Base-by-base conservation (phyloP, 2,329 filamentous ascomycete species). In the Ceratocystis cubensis region DNA sequence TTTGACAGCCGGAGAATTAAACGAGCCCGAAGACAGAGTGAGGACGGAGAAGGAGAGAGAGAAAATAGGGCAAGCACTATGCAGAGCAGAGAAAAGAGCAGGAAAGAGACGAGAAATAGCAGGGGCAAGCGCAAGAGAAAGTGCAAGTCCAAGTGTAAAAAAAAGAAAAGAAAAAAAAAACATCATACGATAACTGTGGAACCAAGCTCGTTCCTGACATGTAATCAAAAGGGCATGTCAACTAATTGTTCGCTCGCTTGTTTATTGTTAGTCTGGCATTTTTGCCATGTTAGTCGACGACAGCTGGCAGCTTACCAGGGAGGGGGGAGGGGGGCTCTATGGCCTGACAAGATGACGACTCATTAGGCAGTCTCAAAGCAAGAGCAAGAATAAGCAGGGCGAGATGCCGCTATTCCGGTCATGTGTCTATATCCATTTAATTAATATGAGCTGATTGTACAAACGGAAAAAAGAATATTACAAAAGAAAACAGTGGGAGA, bases 1-100 rank as follows among this genome's bases (percentile, higher is more conserved):
- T 22, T 57, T 57, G 53, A 57, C 53, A 57, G 53, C 33, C 53
- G 53, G 53, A 33, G 53, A 57, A 57, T 57, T 57, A 57, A 30
- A 57, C 53, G 53, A 57, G 53, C 13, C 53, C 53, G 53, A 57
- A 33, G 53, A 33, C 17, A 50, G 15, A 22, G 20, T 2, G 20
- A 50, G 20, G 20, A n/a, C 17, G 15, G 28, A 57, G 10, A 48
- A 20, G 22, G 22, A 5, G 20, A 48, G 20, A 50, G 46, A 57
- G 33, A 57, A 33, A 30, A 57, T 10, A 53, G 25, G 48, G 25
- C 48, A 25, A 25, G 10, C 8, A 25, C 10, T 15, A 17, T 13
- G 10, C 2, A 30, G 50, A 56, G n/a, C 22, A 22, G 22, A 22
- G 22, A 28, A 57, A 22, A 7, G 5, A 25, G 46, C 6, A 53